Percentiles rank a stretch among this genome's conserved stretches.
Conservation (phyloP, 1,139 yeast species). For the Scheffersomyces quercinus region DNA sequence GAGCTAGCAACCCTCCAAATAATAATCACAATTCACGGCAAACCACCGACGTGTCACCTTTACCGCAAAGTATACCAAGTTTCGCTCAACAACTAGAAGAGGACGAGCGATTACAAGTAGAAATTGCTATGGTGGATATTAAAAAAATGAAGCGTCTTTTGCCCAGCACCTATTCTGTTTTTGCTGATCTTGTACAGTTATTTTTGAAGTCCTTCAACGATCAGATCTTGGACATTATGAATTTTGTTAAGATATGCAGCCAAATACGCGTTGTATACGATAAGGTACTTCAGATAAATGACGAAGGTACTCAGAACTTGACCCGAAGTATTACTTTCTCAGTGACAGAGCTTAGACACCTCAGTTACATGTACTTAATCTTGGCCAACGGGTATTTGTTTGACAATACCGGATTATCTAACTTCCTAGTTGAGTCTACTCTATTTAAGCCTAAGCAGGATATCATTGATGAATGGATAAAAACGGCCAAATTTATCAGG, state of each 20-base stretch:
- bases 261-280: conserved; percentile 6
- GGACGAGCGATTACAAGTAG: conserved; percentile 5
- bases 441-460: conserved; percentile 9
- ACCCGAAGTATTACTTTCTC: conserved; percentile 7
- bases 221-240: conserved; percentile 7
- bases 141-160: conserved; percentile 10
- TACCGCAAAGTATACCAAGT: neutral
- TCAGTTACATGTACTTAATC: conserved; percentile 19
- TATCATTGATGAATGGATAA: conserved; percentile 25
- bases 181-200: conserved; percentile 5
- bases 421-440: conserved; percentile 9
- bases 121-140: conserved; percentile 10
- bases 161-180: conserved; percentile 9
- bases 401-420: conserved; percentile 7
- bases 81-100: conserved; percentile 5
- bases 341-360: conserved; percentile 10
- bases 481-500: conserved; percentile 23
- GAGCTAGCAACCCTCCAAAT: neutral
- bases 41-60: neutral
- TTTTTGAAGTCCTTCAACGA: conserved; percentile 9
- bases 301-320: conserved; percentile 6
- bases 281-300: conserved; percentile 5
- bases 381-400: conserved; percentile 25
- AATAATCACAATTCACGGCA: too few relatives aligned
- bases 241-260: conserved; percentile 5